phyloP scores from a whole-genome alignment of 2,329 filamentous ascomycete genomes.

The Penicillium sp. region DNA sequence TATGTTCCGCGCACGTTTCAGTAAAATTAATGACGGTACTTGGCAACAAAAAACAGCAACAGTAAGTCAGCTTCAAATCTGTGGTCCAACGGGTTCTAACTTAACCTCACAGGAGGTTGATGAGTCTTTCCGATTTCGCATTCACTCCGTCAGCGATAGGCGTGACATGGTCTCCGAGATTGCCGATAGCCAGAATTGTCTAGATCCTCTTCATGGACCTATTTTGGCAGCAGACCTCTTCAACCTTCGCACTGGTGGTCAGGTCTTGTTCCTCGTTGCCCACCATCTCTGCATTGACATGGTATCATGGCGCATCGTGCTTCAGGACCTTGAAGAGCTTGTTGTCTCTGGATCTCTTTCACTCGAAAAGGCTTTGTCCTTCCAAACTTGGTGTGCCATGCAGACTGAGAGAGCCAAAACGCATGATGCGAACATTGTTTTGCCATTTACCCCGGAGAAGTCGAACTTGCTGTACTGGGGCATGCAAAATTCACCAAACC shows the following conservation, averaged over 20 bases:
- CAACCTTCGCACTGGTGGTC: slow-evolving; percentile 34
- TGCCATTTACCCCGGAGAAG: slow-evolving; percentile 33
- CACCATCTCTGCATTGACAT: slow-evolving; percentile 34
- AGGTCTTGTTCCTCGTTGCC: slow-evolving; percentile 31
- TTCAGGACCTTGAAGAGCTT: slow-evolving; percentile 39
- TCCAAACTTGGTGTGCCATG: slow-evolving; percentile 41
- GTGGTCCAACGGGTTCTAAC: neutral
- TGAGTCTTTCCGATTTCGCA: slow-evolving; percentile 34
- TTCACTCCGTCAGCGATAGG: slow-evolving; percentile 25
- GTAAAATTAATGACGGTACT: slow-evolving; percentile 15
- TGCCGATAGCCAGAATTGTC: slow-evolving; percentile 31
- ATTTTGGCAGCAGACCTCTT: slow-evolving; percentile 44
- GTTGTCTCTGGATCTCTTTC: slow-evolving; percentile 34
- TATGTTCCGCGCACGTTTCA: slow-evolving; percentile 37
- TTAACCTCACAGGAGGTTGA: slow-evolving; percentile 30
- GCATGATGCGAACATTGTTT: slow-evolving; percentile 10
- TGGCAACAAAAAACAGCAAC: slow-evolving; percentile 32
- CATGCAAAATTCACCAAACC: slow-evolving; percentile 32
- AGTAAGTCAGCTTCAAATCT: slow-evolving; percentile 16
- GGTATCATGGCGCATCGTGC: slow-evolving; percentile 38
- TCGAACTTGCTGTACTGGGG: slow-evolving; percentile 40
- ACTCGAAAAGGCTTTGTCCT: slow-evolving; percentile 38
- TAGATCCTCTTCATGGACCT: slow-evolving; percentile 35
- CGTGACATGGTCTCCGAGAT: slow-evolving; percentile 29
- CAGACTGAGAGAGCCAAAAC: slow-evolving; percentile 31